A percentile compares a stretch with the other conserved stretches of the same genome.
Conservation (phyloP, 2,329 filamentous ascomycete species). For the Leptographium lundbergii region DNA sequence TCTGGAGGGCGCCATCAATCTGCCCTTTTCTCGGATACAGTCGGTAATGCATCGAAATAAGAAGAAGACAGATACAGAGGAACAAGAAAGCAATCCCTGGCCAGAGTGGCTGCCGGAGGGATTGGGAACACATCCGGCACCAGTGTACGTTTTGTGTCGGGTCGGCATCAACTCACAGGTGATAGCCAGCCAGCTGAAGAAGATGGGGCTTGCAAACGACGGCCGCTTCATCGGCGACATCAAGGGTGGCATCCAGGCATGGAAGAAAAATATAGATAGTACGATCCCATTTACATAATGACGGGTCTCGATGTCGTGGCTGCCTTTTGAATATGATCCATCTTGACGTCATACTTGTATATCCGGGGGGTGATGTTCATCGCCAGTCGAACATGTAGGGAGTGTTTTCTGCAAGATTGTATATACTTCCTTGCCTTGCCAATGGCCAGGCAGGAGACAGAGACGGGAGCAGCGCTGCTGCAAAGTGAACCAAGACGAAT, state of each 20-base stretch:
- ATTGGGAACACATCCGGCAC: constrained; percentile 25
- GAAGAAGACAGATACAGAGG: neutral
- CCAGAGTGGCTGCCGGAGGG: constrained; percentile 24
- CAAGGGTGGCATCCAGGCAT: constrained; percentile 56
- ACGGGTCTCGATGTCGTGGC: neutral
- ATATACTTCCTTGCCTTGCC: neutral
- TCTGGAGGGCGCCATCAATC: constrained; percentile 62
- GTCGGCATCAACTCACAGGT: constrained; percentile 71
- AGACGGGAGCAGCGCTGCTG: neutral
- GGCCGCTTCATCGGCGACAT: constrained; percentile 58
- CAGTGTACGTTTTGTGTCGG: constrained; percentile 61
- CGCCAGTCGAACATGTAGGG: neutral
- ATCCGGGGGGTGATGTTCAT: neutral
- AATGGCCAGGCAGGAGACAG: neutral
- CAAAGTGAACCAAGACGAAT: too few relatives aligned
- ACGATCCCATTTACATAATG: constrained; percentile 38
- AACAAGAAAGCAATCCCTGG: constrained; percentile 11
- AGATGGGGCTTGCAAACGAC: constrained; percentile 38
- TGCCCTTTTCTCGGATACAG: constrained; percentile 46
- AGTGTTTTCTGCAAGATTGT: neutral
- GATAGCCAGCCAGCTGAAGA: constrained; percentile 51
- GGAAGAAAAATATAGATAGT: constrained; percentile 55
- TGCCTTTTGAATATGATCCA: neutral
- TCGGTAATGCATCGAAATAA: neutral
- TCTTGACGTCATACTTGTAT: neutral